Evolutionary conservation across 2,329 filamentous ascomycete genomes (phyloP), one percentile per base, ranked within the genome.

Genomic region (Exophiala sideris): DNA sequence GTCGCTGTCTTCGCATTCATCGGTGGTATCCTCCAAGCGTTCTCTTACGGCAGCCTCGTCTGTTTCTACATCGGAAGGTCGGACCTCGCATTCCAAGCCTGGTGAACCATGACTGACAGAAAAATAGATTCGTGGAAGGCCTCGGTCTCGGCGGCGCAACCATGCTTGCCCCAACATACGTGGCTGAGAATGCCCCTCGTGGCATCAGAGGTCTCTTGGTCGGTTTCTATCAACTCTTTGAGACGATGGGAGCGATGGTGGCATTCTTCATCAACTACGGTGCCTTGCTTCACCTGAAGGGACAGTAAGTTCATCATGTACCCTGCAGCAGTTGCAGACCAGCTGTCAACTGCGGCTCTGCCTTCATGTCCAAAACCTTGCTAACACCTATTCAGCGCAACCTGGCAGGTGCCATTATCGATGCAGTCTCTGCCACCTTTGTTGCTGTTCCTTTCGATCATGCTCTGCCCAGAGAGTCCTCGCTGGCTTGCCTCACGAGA

Each of bases 401-500:
- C 77, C 41, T 87, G 79, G 65, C 74, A 85, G 35, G 74, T 88
- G 1, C 85, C 86, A 0, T 73, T 89, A 3, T 77, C 80, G 8
- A 76, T 87, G 55, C 86, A 89, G 67, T 78, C 76, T 48, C 71
- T 88, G 3, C 85, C 86, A 0, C 84, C 85, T 1, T 60, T 82
- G 4, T 69, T 85, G 20, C 74, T 89, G 11, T 72, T 85, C 29
- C 32, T 73, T 12, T 81, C 82, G 60, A 86, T 89, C 77, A 65
- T 80, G 1, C 67, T 85, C 47, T 85, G 83, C 64, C 79, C 81
- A 63, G 84, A 87, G 63, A 85, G 82, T 5, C 85, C 85, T 11
- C 79, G 86, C 60, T 88, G 82, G 80, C 78, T 86, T 20, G 86
- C 85, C 20, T 81, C 83, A 61, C 77, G 82, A 62, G 84, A 87